phyloP scores from a whole-genome alignment of 306 rosid species.

The Lupinus albus region DNA sequence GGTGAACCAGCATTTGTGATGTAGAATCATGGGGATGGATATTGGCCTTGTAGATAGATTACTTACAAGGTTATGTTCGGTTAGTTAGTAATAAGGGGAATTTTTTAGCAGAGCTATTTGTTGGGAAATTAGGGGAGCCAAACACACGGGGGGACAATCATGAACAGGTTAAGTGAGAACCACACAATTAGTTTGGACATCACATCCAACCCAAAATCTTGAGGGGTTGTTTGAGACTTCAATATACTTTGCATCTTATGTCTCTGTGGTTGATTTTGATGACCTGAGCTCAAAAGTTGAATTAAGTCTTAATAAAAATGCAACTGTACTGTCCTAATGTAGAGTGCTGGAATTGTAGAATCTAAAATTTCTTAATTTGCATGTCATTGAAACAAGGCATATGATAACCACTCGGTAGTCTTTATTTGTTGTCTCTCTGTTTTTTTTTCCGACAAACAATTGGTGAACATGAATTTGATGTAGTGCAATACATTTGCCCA shows the following conservation, averaged over 20 bases:
- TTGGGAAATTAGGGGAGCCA: no score
- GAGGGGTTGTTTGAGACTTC: no score
- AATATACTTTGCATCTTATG: not conserved
- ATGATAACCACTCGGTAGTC: not conserved
- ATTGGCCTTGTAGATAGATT: not conserved
- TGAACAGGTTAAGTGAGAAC: no score
- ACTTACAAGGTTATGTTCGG: no score
- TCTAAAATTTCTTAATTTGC: conserved; percentile 18
- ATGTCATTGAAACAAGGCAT: conserved; percentile 15
- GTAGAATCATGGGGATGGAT: not conserved
- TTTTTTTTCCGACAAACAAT: not conserved
- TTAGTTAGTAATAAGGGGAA: no score
- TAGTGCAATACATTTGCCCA: not conserved
- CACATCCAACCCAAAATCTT: no score
- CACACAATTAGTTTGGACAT: no score
- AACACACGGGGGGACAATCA: no score
- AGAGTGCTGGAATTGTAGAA: conserved; percentile 17
- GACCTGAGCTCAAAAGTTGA: conserved; percentile 9
- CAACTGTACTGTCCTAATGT: not conserved
- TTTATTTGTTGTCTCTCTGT: not conserved
- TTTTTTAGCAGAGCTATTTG: no score
- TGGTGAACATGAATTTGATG: conserved; percentile 15
- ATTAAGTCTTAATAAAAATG: conserved; percentile 6
- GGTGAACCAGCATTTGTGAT: conserved; percentile 8
- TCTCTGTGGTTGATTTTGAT: conserved; percentile 9